Evolutionary conservation across 2,329 filamentous ascomycete species (phyloP).

Genomic region (Penicillium capsulatum): DNA sequence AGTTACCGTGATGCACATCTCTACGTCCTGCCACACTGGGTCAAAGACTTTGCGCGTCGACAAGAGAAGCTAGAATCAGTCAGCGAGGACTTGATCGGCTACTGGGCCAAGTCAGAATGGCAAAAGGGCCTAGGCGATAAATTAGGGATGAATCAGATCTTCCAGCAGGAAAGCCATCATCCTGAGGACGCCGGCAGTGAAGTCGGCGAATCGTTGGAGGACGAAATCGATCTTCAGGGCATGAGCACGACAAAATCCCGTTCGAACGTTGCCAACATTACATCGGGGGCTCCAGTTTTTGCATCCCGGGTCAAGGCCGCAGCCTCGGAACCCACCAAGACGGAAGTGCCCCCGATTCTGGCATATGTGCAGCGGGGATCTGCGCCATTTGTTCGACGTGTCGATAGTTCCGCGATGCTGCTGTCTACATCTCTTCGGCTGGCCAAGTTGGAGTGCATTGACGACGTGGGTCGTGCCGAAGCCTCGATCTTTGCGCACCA

Average conservation of each 20-base stretch:
- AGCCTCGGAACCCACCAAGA: slow-evolving; percentile 8
- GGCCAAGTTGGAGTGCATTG: slow-evolving; percentile 69
- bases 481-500: slow-evolving; percentile 72
- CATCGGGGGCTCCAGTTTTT: slow-evolving; percentile 16
- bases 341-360: slow-evolving; percentile 54
- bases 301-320: slow-evolving; percentile 29
- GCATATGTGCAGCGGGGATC: slow-evolving; percentile 68
- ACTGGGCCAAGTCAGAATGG: slow-evolving; percentile 95
- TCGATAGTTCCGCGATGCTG: slow-evolving; percentile 80
- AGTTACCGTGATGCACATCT: slow-evolving; percentile 88
- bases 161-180: slow-evolving; percentile 47
- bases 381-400: slow-evolving; percentile 71
- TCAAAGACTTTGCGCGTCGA: slow-evolving; percentile 73
- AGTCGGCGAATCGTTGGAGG: slow-evolving; percentile 44
- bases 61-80: slow-evolving; percentile 84
- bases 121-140: slow-evolving; percentile 76
- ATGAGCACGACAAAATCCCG: slow-evolving; percentile 52
- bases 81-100: slow-evolving; percentile 85
- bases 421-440: slow-evolving; percentile 78
- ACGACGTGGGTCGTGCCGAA: slow-evolving; percentile 56
- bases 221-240: slow-evolving; percentile 52
- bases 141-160: slow-evolving; percentile 64
- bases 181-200: slow-evolving; percentile 39
- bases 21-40: slow-evolving; percentile 90
- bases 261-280: slow-evolving; percentile 7